Percentiles rank a stretch among this genome's conserved stretches.
Evolutionary conservation across 106 monocot genomes (phyloP).

Genomic region (Phalaenopsis aphrodite): DNA sequence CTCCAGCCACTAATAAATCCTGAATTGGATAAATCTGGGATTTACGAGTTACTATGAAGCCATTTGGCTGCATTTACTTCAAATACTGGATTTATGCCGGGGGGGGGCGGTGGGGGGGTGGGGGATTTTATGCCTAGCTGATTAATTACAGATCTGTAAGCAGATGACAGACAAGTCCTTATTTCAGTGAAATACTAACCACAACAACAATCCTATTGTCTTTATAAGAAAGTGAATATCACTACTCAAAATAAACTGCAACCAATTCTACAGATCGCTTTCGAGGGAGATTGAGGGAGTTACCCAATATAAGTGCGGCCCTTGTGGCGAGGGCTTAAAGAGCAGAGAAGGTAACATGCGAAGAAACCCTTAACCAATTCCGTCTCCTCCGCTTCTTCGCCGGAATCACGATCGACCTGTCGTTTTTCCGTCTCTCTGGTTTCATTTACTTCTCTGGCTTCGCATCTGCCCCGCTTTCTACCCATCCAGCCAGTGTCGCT

Average conservation of each 20-base stretch:
- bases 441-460: neutral
- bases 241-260: neutral
- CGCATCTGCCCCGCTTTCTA: neutral
- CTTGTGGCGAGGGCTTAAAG: slow-evolving; percentile 68
- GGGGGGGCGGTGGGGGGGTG: neutral
- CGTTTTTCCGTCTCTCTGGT: neutral
- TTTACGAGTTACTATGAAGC: neutral
- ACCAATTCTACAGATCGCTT: neutral
- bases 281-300: neutral
- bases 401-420: neutral
- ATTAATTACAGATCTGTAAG: neutral
- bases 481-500: neutral
- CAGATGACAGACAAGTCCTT: neutral
- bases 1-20: neutral
- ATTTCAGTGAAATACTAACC: neutral
- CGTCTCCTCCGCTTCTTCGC: slow-evolving; percentile 1
- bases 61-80: neutral
- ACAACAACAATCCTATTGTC: neutral
- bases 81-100: neutral
- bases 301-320: slow-evolving; percentile 83
- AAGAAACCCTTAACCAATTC: slow-evolving; percentile 41
- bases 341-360: slow-evolving; percentile 78
- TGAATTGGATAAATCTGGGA: neutral
- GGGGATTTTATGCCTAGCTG: neutral
- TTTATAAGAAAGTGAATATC: neutral